A percentile compares a stretch with the other conserved stretches of the same genome.
Conservation (phyloP, 2,329 filamentous ascomycete species). For the Rugonectria rugulosa region DNA sequence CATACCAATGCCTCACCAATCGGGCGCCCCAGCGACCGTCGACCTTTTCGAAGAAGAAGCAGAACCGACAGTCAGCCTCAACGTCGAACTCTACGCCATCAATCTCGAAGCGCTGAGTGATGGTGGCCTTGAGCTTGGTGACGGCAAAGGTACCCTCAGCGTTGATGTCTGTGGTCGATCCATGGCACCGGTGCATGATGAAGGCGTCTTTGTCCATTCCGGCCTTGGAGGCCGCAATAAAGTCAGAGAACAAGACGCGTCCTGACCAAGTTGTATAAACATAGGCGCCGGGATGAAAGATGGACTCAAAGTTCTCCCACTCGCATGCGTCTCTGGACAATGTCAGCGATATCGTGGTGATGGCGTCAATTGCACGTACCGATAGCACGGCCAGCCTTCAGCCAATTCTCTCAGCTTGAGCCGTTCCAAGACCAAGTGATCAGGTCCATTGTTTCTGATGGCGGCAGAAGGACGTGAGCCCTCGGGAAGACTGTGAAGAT, state of each 20-base stretch:
- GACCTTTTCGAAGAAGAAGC: constrained; percentile 53
- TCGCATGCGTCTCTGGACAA: constrained; percentile 54
- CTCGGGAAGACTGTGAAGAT: constrained; percentile 20
- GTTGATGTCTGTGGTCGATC: constrained; percentile 52
- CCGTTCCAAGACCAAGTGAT: constrained; percentile 52
- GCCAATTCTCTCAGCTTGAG: constrained; percentile 57
- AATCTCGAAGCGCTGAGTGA: constrained; percentile 56
- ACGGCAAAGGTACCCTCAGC: constrained; percentile 49
- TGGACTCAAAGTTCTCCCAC: constrained; percentile 59
- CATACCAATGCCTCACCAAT: constrained; percentile 58
- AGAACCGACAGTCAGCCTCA: constrained; percentile 56
- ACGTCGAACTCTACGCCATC: constrained; percentile 53
- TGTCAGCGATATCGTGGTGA: background rate
- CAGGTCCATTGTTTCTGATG: constrained; percentile 56
- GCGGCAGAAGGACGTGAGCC: constrained; percentile 44
- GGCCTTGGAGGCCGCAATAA: constrained; percentile 48
- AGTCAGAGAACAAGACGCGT: constrained; percentile 48
- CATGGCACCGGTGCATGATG: constrained; percentile 54
- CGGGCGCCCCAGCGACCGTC: constrained; percentile 50
- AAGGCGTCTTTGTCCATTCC: constrained; percentile 53
- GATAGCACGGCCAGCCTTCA: constrained; percentile 58
- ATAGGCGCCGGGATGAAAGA: constrained; percentile 56
- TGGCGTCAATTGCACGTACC: constrained; percentile 33
- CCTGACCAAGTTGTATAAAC: constrained; percentile 62
- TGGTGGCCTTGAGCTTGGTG: constrained; percentile 59